These are phyloP conservation scores for Scheffersomyces quercinus DNA, from an alignment of 1,139 yeast genomes.

Conservation along the genomic window DNA sequence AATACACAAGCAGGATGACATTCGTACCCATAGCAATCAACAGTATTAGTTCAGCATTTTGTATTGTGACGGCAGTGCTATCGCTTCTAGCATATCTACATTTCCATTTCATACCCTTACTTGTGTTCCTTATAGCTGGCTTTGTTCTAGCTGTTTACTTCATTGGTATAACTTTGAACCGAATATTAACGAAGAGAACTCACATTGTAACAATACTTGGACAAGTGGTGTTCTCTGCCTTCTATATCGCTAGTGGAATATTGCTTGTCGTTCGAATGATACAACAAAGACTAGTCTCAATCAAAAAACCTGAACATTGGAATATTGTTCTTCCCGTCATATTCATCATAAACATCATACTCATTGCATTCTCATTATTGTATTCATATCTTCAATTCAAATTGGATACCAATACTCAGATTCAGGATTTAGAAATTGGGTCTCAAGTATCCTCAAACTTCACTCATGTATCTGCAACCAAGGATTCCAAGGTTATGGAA, in stretches of 20 bases:
- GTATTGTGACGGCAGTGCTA: constrained; percentile 3
- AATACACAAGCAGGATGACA: no score
- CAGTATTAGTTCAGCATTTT: constrained; percentile 3
- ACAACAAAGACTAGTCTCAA: constrained; percentile 4
- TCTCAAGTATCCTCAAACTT: no score
- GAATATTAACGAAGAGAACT: neutral
- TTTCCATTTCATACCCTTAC: constrained; percentile 1
- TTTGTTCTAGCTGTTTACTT: constrained; percentile 1
- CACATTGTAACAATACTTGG: neutral
- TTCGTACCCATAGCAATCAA: neutral
- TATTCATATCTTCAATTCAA: neutral
- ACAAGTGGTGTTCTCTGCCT: constrained; percentile 12
- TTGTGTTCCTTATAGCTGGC: constrained; percentile 6
- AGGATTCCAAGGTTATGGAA: no score
- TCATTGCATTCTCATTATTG: constrained; percentile 7
- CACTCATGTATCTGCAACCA: no score
- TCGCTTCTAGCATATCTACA: constrained; percentile 3
- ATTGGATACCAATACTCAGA: no score
- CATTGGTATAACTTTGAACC: neutral
- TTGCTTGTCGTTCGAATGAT: constrained; percentile 16
- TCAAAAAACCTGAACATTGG: constrained; percentile 6
- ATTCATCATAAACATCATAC: constrained; percentile 11
- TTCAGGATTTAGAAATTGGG: no score
- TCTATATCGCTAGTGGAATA: constrained; percentile 21
- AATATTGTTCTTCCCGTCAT: constrained; percentile 9